Conservation (phyloP, 352 stramenopile species). For the Aphanomyces cochlioides region DNA sequence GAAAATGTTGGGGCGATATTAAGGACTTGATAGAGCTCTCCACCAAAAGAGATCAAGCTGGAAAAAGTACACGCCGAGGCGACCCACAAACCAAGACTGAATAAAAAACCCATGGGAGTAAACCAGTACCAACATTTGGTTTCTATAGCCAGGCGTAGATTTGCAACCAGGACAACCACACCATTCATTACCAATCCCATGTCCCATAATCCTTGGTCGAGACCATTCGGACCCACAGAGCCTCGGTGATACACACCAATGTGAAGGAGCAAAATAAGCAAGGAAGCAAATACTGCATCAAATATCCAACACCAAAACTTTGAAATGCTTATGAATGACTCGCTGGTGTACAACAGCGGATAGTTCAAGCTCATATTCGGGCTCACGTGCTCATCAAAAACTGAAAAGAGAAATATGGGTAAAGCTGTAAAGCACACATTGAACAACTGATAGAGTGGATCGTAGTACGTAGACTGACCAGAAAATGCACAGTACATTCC, state of each 20-base stretch:
- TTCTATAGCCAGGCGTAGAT: slow-evolving; percentile 48
- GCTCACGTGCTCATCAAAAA: slow-evolving; percentile 59
- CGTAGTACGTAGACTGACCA: slow-evolving; percentile 73
- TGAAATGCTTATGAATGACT: slow-evolving; percentile 49
- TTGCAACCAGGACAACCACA: slow-evolving; percentile 54
- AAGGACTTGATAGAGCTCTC: slow-evolving; percentile 60
- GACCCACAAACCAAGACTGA: slow-evolving; percentile 49
- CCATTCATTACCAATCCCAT: slow-evolving; percentile 65
- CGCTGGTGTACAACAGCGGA: slow-evolving; percentile 49
- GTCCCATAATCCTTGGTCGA: slow-evolving; percentile 66
- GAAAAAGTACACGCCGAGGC: slow-evolving; percentile 45
- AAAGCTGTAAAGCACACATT: slow-evolving; percentile 79
- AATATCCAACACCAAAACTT: slow-evolving; percentile 58
- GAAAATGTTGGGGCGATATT: slow-evolving; percentile 39
- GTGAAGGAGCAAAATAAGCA: slow-evolving; percentile 49
- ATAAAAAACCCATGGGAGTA: slow-evolving; percentile 29
- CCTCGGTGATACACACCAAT: slow-evolving; percentile 42
- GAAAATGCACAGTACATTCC: slow-evolving; percentile 69
- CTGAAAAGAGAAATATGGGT: slow-evolving; percentile 58
- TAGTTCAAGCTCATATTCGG: slow-evolving; percentile 41
- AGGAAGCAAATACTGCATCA: slow-evolving; percentile 47
- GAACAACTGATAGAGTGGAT: slow-evolving; percentile 69
- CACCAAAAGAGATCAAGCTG: slow-evolving; percentile 48
- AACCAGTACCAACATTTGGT: slow-evolving; percentile 37
- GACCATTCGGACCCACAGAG: slow-evolving; percentile 44